Evolutionary conservation across 495 filamentous ascomycete species (phyloP).

Genomic region (Pseudomonodictys pantanalensis): DNA sequence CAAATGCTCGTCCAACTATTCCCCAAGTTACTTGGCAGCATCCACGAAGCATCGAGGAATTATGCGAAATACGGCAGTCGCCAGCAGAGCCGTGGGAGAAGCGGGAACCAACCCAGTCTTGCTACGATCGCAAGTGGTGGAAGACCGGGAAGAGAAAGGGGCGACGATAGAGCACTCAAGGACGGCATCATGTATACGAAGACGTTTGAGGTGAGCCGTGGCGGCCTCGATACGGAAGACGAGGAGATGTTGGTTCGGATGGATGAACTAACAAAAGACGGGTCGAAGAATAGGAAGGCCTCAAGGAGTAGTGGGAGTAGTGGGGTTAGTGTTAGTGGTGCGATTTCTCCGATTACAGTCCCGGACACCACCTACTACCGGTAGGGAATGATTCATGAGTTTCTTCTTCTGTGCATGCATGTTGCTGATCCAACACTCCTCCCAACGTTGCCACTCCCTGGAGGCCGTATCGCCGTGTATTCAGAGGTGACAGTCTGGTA

Average conservation of each 20-base stretch:
- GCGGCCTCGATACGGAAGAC: neutral
- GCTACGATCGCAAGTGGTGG: neutral
- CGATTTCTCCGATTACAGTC: neutral
- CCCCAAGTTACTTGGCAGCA: constrained; percentile 22
- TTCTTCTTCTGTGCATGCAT: no score
- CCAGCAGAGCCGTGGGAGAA: neutral
- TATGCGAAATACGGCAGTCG: constrained; percentile 10
- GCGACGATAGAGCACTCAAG: neutral
- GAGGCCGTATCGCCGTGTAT: no score
- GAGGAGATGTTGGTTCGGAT: constrained; percentile 13
- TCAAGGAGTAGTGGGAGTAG: constrained; percentile 10
- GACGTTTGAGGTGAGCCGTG: constrained; percentile 18
- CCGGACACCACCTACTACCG: neutral
- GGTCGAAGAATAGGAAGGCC: constrained; percentile 8
- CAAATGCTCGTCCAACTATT: constrained; percentile 23
- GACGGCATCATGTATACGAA: constrained; percentile 13
- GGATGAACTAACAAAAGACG: constrained; percentile 18
- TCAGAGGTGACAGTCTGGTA: no score
- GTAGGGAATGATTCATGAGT: no score
- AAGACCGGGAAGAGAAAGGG: neutral
- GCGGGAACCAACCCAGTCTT: neutral
- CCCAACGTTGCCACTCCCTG: no score
- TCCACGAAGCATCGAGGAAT: neutral
- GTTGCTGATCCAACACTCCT: no score
- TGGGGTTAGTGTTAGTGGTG: neutral